Conservation (phyloP, 2,329 filamentous ascomycete species). For the Alternaria atra region DNA sequence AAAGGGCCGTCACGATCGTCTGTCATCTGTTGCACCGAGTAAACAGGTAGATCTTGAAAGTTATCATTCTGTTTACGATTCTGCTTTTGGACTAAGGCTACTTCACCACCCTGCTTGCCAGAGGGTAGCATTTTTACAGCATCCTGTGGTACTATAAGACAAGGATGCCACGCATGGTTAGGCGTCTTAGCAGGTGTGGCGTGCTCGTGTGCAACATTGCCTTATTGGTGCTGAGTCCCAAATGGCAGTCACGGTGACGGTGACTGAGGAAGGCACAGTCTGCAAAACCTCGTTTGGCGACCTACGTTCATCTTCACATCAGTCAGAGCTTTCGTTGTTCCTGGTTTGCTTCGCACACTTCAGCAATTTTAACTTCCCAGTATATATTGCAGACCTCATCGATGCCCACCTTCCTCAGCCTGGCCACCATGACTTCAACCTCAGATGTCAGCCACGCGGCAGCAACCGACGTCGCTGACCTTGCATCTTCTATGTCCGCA, state of each 20-base stretch:
- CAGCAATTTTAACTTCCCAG: background rate
- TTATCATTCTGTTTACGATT: background rate
- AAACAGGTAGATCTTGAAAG: background rate
- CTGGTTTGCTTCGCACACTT: background rate
- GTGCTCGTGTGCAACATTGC: background rate
- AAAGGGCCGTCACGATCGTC: background rate
- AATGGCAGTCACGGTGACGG: background rate
- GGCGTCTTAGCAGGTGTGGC: background rate
- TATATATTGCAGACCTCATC: background rate
- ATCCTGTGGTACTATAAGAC: background rate
- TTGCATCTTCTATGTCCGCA: constrained; percentile 15
- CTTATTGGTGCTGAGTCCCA: background rate
- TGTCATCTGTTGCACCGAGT: background rate
- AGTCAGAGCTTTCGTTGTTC: background rate
- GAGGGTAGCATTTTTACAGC: background rate
- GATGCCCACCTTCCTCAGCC: background rate
- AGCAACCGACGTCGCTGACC: background rate
- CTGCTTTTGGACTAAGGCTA: background rate
- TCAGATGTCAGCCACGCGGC: background rate
- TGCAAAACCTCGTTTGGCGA: background rate
- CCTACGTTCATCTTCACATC: background rate
- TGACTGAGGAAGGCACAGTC: background rate
- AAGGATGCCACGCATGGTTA: background rate
- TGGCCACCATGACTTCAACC: background rate
- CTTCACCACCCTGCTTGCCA: background rate